Conservation (phyloP, 805 yeast genomes). For the Metschnikowia sp. region DNA sequence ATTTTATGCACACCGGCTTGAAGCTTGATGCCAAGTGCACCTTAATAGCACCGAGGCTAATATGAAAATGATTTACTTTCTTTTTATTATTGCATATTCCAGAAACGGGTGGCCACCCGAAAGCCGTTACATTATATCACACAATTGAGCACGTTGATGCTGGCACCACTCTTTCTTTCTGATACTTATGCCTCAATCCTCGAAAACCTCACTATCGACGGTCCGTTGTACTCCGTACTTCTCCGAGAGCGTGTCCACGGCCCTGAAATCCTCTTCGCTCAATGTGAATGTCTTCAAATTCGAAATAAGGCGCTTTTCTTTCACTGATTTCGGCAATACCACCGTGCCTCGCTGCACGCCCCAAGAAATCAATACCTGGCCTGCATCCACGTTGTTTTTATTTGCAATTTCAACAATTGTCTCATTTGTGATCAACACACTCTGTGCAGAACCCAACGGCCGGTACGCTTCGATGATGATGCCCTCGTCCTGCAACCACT, state of each 20-base stretch:
- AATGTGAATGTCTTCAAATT: slow-evolving; percentile 35
- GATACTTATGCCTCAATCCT: slow-evolving; percentile 1
- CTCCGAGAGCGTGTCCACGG: slow-evolving; percentile 28
- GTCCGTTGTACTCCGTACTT: slow-evolving; percentile 31
- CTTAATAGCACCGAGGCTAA: too few species aligned
- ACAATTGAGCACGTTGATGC: too few species aligned
- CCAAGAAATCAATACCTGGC: slow-evolving; percentile 17
- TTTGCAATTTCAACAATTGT: slow-evolving; percentile 11
- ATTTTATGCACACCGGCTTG: too few species aligned
- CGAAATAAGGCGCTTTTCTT: slow-evolving; percentile 31
- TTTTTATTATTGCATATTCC: too few species aligned
- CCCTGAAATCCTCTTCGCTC: slow-evolving; percentile 34
- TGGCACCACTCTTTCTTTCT: too few species aligned
- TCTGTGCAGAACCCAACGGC: slow-evolving; percentile 15
- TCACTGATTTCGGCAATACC: slow-evolving; percentile 18
- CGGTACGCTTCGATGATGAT: slow-evolving; percentile 15
- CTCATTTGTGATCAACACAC: slow-evolving; percentile 13
- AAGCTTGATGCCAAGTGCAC: too few species aligned
- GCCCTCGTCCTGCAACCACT: slow-evolving; percentile 9
- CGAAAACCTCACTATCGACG: slow-evolving; percentile 23
- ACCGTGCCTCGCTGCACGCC: slow-evolving; percentile 17
- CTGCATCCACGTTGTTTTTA: slow-evolving; percentile 15
- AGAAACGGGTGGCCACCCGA: too few species aligned
- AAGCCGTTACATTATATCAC: too few species aligned
- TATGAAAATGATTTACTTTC: too few species aligned